Conservation (phyloP, 257 asterid genomes). For the Solanum habrochaites region DNA sequence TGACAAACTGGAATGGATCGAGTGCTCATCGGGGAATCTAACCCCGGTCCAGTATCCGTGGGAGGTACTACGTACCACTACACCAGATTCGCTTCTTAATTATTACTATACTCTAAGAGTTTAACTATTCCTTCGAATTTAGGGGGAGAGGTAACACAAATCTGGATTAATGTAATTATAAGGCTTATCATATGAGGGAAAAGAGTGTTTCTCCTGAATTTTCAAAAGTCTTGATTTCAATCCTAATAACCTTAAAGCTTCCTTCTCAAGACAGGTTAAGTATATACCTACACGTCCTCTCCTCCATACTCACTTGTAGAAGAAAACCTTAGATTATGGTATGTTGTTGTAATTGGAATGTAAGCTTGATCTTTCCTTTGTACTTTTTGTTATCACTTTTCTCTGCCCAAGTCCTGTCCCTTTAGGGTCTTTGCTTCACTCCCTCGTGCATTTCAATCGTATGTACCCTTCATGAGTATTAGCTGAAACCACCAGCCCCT, state of each 20-base stretch:
- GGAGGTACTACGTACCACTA: conserved; percentile 99
- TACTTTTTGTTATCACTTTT: not conserved
- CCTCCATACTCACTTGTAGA: not conserved
- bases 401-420: not conserved
- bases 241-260: not conserved
- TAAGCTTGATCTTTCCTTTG: not conserved
- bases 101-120: fast-evolving
- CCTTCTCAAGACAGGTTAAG: not conserved
- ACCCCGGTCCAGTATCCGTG: conserved; percentile 99
- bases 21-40: conserved; percentile 80
- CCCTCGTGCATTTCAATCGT: not conserved
- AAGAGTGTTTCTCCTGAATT: not conserved
- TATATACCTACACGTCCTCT: not conserved
- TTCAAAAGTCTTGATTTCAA: not conserved
- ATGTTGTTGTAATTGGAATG: not conserved
- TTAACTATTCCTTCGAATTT: fast-evolving
- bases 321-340: no score
- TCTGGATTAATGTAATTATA: no score
- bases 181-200: no score
- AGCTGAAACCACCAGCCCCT: no score
- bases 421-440: not conserved
- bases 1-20: no score
- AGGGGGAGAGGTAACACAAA: no score
- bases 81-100: conserved; percentile 94
- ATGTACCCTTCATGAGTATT: not conserved